phyloP scores from a whole-genome alignment of 192 early-diverging fungal genomes.

The Rhizoclosmatium sp. region DNA sequence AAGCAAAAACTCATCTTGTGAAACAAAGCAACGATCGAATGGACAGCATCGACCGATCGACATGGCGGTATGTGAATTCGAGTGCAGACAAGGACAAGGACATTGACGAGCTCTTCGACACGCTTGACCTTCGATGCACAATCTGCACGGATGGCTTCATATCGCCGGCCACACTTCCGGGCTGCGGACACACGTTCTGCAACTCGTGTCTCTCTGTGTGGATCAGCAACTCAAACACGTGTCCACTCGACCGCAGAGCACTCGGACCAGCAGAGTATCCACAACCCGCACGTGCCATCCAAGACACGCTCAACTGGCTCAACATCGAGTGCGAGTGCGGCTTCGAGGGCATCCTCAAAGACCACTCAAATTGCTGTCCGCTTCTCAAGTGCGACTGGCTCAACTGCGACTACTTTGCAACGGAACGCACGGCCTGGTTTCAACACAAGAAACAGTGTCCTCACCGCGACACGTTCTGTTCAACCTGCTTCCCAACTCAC shows the following conservation, averaged over 20 bases:
- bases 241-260: constrained; percentile 20
- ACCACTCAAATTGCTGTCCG: constrained; percentile 4
- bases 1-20: neutral
- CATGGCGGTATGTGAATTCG: neutral
- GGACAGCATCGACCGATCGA: neutral
- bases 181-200: constrained; percentile 31
- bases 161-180: neutral
- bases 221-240: constrained; percentile 1
- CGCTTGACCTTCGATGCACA: neutral
- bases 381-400: constrained; percentile 12
- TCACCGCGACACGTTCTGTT: neutral
- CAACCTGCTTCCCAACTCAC: neutral
- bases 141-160: constrained; percentile 22
- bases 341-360: neutral
- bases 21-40: neutral
- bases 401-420: neutral
- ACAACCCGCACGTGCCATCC: neutral
- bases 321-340: constrained; percentile 14
- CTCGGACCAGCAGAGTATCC: neutral
- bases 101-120: neutral
- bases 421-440: neutral
- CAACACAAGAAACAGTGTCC: constrained; percentile 10
- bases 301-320: neutral
- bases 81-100: neutral
- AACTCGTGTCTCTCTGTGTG: constrained; percentile 14